Conservation (phyloP, 2,329 filamentous ascomycete genomes). For the Cytospora paraplurivora region DNA sequence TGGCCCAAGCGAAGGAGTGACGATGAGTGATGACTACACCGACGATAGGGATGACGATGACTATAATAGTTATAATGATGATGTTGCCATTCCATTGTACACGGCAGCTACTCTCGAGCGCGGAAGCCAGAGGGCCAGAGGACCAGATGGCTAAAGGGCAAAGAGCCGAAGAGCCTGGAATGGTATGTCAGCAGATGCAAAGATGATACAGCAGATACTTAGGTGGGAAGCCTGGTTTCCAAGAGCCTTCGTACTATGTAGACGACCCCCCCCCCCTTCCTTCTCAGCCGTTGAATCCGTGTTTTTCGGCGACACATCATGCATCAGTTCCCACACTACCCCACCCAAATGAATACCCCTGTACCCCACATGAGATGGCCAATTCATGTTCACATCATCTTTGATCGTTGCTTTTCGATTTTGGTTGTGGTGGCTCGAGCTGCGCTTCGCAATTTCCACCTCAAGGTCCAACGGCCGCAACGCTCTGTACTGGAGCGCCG, state of each 20-base stretch:
- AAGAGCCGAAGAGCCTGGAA: neutral
- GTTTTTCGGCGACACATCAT: neutral
- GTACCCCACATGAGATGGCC: neutral
- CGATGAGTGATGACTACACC: neutral
- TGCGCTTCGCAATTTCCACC: neutral
- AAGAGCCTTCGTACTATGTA: neutral
- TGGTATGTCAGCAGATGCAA: neutral
- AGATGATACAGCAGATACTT: no score
- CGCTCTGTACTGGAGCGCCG: no score
- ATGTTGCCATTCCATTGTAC: neutral
- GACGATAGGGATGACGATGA: neutral
- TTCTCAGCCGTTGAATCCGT: slow-evolving; percentile 1
- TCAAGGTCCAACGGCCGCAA: no score
- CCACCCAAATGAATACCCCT: neutral
- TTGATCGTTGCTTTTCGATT: neutral
- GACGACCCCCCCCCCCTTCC: neutral
- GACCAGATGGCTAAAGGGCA: neutral
- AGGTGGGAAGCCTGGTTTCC: no score
- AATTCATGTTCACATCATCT: neutral
- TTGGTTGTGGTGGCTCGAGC: neutral
- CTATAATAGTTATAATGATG: neutral
- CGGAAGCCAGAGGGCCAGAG: neutral
- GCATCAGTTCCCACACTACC: neutral
- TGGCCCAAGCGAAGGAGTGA: neutral
- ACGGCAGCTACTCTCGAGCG: neutral